These are phyloP conservation scores for Vitis vinifera DNA, from an alignment of 164 flowering plant species.

Conservation along the genomic window DNA sequence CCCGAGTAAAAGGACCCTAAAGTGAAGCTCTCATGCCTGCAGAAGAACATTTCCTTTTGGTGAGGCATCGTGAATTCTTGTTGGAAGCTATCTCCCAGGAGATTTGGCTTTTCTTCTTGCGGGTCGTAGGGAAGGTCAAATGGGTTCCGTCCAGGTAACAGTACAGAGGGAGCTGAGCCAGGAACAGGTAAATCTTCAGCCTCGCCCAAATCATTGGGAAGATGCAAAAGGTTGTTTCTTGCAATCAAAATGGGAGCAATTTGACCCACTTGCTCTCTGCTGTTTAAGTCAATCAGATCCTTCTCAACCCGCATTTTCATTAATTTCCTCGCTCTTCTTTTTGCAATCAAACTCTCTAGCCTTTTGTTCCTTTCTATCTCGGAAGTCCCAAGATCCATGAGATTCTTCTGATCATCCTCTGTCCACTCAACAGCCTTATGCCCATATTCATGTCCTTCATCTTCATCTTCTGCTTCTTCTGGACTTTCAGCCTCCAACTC, in stretches of 20 bases:
- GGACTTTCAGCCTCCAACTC: slow-evolving; percentile 18
- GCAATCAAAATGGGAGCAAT: slow-evolving; percentile 25
- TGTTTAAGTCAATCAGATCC: slow-evolving; percentile 15
- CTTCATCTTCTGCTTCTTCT: slow-evolving; percentile 27
- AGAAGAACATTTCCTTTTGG: slow-evolving; percentile 34
- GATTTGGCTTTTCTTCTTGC: slow-evolving; percentile 57
- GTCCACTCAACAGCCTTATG: slow-evolving; percentile 41
- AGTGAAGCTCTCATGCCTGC: slow-evolving; percentile 55
- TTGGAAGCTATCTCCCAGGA: slow-evolving; percentile 46
- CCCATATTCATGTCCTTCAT: slow-evolving; percentile 23
- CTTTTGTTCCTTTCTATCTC: slow-evolving; percentile 74
- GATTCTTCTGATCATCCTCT: slow-evolving; percentile 55
- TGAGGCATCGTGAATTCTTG: slow-evolving; percentile 37
- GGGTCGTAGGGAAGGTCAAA: slow-evolving; percentile 76
- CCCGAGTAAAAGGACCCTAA: slow-evolving; percentile 22
- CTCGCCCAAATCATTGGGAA: neutral
- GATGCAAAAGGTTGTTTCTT: slow-evolving; percentile 22
- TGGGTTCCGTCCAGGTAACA: slow-evolving; percentile 48
- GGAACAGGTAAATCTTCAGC: slow-evolving; percentile 29
- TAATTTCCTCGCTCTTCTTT: slow-evolving; percentile 42
- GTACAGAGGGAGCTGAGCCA: slow-evolving; percentile 62
- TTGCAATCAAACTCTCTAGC: slow-evolving; percentile 59
- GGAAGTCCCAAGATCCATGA: slow-evolving; percentile 63
- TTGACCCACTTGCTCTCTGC: slow-evolving; percentile 1
- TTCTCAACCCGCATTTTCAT: slow-evolving; percentile 26